A percentile compares a stretch with the other conserved stretches of the same genome.
Conservation (phyloP, 768 basidiomycete species). For the Leccinum olivaceopallidum region DNA sequence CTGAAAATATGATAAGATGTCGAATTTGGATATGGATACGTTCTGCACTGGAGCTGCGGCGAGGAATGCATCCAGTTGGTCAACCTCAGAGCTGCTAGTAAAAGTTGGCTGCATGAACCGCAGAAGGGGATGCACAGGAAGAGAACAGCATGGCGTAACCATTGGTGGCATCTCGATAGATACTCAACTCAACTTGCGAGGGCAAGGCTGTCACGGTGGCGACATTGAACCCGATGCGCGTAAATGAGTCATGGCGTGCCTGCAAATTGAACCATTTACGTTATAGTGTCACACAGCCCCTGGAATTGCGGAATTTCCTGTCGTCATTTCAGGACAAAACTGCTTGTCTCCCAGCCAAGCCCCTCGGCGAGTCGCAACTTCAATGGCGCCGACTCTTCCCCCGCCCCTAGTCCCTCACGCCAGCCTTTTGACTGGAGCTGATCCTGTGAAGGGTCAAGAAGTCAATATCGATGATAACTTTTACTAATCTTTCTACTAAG, state of each 20-base stretch:
- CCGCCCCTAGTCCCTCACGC: conserved; percentile 1
- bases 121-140: conserved; percentile 10
- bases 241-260: not conserved
- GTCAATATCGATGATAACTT: not conserved
- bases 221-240: not conserved
- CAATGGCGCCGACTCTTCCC: conserved; percentile 20
- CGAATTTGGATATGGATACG: conserved; percentile 18
- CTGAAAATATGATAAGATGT: conserved; percentile 14
- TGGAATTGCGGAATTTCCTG: not conserved
- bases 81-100: not conserved
- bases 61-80: not conserved
- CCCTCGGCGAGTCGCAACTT: conserved; percentile 10
- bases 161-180: not conserved
- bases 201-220: conserved; percentile 6
- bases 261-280: not conserved
- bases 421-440: not conserved
- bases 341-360: not conserved
- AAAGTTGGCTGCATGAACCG: not conserved
- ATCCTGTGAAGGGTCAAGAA: not conserved
- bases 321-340: not conserved
- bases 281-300: not conserved
- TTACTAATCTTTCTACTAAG: not conserved
- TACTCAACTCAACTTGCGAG: not conserved
- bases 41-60: not conserved
- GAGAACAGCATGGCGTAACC: conserved; percentile 12